Conservation (phyloP, 257 asterid species). For the Solanum piurae region DNA sequence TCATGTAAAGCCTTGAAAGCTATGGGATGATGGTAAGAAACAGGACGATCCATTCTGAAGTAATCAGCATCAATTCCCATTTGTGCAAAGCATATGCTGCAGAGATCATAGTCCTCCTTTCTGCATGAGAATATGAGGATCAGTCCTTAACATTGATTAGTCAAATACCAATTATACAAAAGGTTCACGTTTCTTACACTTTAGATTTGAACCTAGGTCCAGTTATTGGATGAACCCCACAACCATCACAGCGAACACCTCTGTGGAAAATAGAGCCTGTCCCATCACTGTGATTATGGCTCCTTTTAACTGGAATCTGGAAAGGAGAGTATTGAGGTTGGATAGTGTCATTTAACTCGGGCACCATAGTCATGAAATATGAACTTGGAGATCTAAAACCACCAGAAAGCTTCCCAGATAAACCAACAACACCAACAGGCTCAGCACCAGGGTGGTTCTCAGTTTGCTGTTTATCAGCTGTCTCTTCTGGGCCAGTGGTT, state of each 20-base stretch:
- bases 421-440: background rate
- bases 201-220: slow-evolving; percentile 88
- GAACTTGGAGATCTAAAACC: background rate
- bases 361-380: slow-evolving; percentile 1
- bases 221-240: slow-evolving; percentile 66
- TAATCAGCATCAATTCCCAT: slow-evolving; percentile 50
- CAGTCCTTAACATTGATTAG: background rate
- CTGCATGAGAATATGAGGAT: slow-evolving; percentile 27
- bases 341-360: slow-evolving; percentile 10
- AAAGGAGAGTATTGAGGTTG: slow-evolving; percentile 10
- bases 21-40: slow-evolving; percentile 14
- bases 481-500: background rate
- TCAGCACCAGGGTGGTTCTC: background rate
- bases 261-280: slow-evolving; percentile 37
- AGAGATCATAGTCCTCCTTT: slow-evolving; percentile 68
- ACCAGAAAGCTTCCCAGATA: background rate
- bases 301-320: slow-evolving; percentile 13
- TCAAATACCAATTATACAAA: background rate
- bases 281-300: slow-evolving; percentile 16
- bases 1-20: slow-evolving; percentile 23
- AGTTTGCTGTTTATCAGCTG: background rate
- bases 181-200: slow-evolving; percentile 44
- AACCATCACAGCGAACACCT: slow-evolving; percentile 85
- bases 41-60: slow-evolving; percentile 52
- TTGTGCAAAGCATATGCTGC: slow-evolving; percentile 55